A percentile compares a stretch with the other conserved stretches of the same genome.
phyloP scores from a whole-genome alignment of 2,329 filamentous ascomycete genomes.

The Ascochyta rabiei region DNA sequence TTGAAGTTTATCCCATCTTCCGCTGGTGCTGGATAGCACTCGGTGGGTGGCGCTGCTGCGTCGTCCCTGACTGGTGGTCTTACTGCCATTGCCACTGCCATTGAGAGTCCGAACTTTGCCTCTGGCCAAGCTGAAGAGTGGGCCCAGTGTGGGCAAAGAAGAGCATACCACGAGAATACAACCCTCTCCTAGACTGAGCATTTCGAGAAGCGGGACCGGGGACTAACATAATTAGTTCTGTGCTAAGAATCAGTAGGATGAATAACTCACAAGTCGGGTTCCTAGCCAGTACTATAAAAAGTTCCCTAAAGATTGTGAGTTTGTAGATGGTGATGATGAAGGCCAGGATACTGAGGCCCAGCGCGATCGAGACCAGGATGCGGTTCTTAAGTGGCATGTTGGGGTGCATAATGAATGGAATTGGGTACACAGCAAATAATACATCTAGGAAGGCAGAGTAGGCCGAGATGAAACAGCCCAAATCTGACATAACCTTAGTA shows the following conservation, averaged over 20 bases:
- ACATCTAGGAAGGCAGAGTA: slow-evolving; percentile 13
- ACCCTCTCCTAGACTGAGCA: slow-evolving; percentile 10
- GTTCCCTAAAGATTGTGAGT: slow-evolving; percentile 8
- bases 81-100: slow-evolving; percentile 5
- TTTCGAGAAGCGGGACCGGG: slow-evolving; percentile 8
- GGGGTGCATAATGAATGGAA: slow-evolving; percentile 6
- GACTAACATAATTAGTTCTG: slow-evolving; percentile 5
- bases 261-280: slow-evolving; percentile 4
- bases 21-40: slow-evolving; percentile 4
- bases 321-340: slow-evolving; percentile 9
- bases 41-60: slow-evolving; percentile 1
- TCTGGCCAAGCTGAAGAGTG: slow-evolving; percentile 8
- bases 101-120: slow-evolving; percentile 6
- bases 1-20: slow-evolving; percentile 10
- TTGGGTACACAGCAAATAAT: slow-evolving; percentile 5
- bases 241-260: slow-evolving; percentile 2
- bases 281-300: slow-evolving; percentile 6
- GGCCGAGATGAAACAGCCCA: slow-evolving; percentile 7
- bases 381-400: slow-evolving; percentile 11
- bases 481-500: slow-evolving; percentile 9
- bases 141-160: slow-evolving; percentile 8
- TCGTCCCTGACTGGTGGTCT: slow-evolving; percentile 1
- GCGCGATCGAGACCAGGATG: slow-evolving; percentile 9
- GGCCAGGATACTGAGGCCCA: slow-evolving; percentile 7
- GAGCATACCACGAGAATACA: slow-evolving; percentile 12